phyloP scores from a whole-genome alignment of 2,329 filamentous ascomycete species.

The Onygenales sp. region DNA sequence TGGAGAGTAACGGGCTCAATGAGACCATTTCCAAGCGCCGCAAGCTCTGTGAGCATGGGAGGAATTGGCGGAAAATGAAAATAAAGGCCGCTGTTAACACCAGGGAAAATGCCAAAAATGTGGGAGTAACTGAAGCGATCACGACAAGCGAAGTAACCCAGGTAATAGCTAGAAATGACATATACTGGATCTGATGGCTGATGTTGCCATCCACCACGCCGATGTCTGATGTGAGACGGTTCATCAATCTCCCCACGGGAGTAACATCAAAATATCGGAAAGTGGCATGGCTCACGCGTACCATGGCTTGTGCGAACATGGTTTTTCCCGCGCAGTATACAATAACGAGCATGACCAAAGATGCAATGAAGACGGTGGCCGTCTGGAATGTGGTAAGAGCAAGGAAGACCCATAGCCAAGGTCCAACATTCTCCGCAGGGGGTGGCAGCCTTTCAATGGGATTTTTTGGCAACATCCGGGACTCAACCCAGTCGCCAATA shows the following conservation, averaged over 20 bases:
- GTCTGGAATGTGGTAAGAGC: slow-evolving; percentile 55
- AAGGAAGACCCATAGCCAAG: slow-evolving; percentile 67
- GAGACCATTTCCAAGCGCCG: slow-evolving; percentile 84
- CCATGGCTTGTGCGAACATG: slow-evolving; percentile 65
- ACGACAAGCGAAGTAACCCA: slow-evolving; percentile 66
- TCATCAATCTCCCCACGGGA: slow-evolving; percentile 83
- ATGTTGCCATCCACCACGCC: slow-evolving; percentile 65
- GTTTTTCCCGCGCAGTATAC: slow-evolving; percentile 67
- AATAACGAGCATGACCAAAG: slow-evolving; percentile 63
- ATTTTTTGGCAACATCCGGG: slow-evolving; percentile 10
- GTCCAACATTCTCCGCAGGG: slow-evolving; percentile 56
- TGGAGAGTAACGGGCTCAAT: slow-evolving; percentile 78
- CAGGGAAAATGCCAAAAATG: slow-evolving; percentile 64
- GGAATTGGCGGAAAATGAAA: slow-evolving; percentile 63
- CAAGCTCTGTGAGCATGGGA: slow-evolving; percentile 75
- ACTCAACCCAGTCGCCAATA: slow-evolving; percentile 11
- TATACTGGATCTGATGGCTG: slow-evolving; percentile 59
- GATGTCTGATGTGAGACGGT: slow-evolving; percentile 82
- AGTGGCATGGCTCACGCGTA: slow-evolving; percentile 64
- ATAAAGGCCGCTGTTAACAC: slow-evolving; percentile 60
- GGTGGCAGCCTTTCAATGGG: slow-evolving; percentile 47
- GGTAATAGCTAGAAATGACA: slow-evolving; percentile 60
- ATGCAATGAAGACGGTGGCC: slow-evolving; percentile 50
- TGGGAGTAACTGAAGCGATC: slow-evolving; percentile 68
- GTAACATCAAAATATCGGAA: slow-evolving; percentile 91